Conservation (phyloP, 768 basidiomycete genomes). For the Pisolithus albus region DNA sequence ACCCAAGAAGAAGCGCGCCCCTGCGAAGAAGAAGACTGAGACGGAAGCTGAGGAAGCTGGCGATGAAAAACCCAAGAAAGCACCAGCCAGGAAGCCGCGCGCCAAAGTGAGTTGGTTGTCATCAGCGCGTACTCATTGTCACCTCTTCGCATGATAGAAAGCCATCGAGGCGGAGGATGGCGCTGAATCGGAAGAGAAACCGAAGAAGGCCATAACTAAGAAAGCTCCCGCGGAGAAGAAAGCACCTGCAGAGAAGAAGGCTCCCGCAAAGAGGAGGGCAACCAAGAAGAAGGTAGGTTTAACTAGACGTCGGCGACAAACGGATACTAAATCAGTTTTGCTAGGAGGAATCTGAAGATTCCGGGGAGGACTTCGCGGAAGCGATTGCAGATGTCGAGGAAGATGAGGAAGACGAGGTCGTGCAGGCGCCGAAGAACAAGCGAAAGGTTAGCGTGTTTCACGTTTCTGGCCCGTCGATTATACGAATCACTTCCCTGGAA, state of each 20-base stretch:
- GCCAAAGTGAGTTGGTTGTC: conserved; percentile 26
- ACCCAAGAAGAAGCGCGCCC: conserved; percentile 44
- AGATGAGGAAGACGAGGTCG: conserved; percentile 38
- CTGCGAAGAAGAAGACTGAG: conserved; percentile 30
- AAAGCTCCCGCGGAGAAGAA: conserved; percentile 18
- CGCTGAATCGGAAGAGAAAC: conserved; percentile 37
- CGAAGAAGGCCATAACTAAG: conserved; percentile 41
- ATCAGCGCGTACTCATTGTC: conserved; percentile 4
- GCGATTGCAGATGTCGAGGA: conserved; percentile 40
- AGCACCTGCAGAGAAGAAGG: conserved; percentile 38
- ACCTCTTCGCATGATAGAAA: conserved; percentile 21
- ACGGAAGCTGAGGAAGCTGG: conserved; percentile 29
- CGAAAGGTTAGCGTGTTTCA: conserved; percentile 47
- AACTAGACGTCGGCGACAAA: neutral
- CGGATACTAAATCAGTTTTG: neutral
- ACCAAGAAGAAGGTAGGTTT: conserved; percentile 33
- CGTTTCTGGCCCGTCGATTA: neutral
- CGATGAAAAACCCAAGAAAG: conserved; percentile 26
- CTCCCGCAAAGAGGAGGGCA: conserved; percentile 29
- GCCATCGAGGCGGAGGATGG: conserved; percentile 25
- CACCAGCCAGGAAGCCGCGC: conserved; percentile 29
- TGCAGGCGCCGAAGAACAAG: conserved; percentile 46
- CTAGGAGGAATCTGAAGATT: conserved; percentile 32
- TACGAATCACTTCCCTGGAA: conserved; percentile 14
- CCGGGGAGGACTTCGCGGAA: conserved; percentile 42